A percentile compares a stretch with the other conserved stretches of the same genome.
phyloP scores from a whole-genome alignment of 257 asterid species.

The Scutellaria baicalensis region DNA sequence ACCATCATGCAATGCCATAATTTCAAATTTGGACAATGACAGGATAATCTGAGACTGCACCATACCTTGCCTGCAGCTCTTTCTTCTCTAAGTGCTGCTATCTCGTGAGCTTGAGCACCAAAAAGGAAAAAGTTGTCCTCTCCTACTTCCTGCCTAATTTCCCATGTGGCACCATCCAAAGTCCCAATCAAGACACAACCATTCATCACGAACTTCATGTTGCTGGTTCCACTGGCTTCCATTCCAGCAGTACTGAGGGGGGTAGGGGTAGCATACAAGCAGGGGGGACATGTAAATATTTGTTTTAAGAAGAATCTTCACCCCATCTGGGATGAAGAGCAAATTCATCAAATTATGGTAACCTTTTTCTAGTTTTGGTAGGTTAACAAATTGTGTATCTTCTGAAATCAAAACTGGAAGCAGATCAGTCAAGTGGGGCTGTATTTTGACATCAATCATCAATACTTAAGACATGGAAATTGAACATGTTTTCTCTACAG shows the following conservation, averaged over 20 bases:
- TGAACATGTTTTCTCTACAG: not conserved
- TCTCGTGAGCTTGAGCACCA: constrained; percentile 86
- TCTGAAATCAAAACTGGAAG: not conserved
- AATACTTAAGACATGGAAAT: not conserved
- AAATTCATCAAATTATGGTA: not conserved
- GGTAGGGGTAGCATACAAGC: constrained; percentile 6
- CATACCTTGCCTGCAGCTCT: constrained; percentile 77
- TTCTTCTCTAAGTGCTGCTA: constrained; percentile 66
- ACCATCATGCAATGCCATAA: not conserved
- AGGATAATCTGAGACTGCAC: not conserved
- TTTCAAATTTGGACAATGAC: not conserved
- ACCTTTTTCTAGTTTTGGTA: not conserved
- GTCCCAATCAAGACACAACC: constrained; percentile 85
- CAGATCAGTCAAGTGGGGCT: not conserved
- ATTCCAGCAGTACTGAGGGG: constrained; percentile 74
- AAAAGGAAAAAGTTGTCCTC: constrained; percentile 82
- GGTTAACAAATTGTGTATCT: not conserved
- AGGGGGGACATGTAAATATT: not conserved
- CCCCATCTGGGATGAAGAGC: not conserved
- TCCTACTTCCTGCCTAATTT: constrained; percentile 84
- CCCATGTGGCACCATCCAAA: constrained; percentile 86
- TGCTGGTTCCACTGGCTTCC: constrained; percentile 97
- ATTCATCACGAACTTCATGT: constrained; percentile 87
- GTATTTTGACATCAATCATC: not conserved
- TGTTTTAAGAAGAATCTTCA: not conserved